Evolutionary conservation across 1,284 basidiomycete genomes (phyloP).

Genomic region (Thelephora terrestris): DNA sequence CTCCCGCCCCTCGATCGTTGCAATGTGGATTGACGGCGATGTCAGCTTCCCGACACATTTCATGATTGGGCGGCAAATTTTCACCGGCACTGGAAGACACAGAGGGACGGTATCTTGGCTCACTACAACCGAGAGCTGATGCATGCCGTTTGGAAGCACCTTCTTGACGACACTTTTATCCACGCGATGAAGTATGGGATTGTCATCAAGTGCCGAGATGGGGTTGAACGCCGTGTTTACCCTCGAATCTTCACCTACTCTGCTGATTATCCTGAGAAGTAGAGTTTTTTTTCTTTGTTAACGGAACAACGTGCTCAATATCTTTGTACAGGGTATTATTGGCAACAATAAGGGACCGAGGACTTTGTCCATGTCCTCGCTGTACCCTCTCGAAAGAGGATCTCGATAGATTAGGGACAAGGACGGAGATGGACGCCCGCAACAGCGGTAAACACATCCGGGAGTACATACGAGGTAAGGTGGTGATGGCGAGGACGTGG

Average conservation of each 20-base stretch:
- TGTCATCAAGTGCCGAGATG: slow-evolving; percentile 15
- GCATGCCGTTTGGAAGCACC: slow-evolving; percentile 12
- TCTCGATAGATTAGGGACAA: slow-evolving; percentile 9
- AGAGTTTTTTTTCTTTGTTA: slow-evolving; percentile 9
- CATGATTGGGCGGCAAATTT: slow-evolving; percentile 14
- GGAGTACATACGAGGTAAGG: slow-evolving; percentile 1
- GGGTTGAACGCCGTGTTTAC: slow-evolving; percentile 12
- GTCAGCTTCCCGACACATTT: slow-evolving; percentile 17
- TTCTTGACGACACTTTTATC: slow-evolving; percentile 15
- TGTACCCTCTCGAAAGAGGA: slow-evolving; percentile 16
- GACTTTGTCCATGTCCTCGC: slow-evolving; percentile 18
- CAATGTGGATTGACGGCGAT: not conserved
- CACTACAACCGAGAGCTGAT: slow-evolving; percentile 16
- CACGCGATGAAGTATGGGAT: slow-evolving; percentile 17
- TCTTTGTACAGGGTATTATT: slow-evolving; percentile 6
- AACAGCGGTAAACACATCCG: not conserved
- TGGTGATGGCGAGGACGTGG: no score
- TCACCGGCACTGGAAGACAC: not conserved
- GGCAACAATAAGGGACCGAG: slow-evolving; percentile 11
- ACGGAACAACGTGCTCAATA: slow-evolving; percentile 15
- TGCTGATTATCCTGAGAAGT: slow-evolving; percentile 26
- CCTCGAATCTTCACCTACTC: slow-evolving; percentile 16
- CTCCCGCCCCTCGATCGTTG: not conserved
- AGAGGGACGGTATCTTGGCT: slow-evolving; percentile 10
- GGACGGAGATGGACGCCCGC: not conserved